Conservation (phyloP, 1,284 basidiomycete genomes). For the Sporisorium graminicola region DNA sequence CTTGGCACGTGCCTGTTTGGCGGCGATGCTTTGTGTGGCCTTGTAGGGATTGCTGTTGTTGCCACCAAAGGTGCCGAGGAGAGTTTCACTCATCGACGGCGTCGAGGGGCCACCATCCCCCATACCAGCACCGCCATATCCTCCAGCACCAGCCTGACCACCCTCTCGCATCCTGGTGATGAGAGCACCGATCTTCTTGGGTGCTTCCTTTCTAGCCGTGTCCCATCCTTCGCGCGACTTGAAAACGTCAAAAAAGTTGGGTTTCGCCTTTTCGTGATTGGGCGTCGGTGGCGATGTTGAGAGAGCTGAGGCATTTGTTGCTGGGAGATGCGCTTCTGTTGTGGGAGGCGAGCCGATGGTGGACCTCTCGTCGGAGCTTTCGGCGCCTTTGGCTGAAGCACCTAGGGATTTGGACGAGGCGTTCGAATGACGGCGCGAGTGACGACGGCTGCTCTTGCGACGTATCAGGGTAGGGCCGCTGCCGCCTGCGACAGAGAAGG, state of each 20-base stretch:
- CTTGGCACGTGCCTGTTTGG: slow-evolving; percentile 61
- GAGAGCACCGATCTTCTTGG: slow-evolving; percentile 65
- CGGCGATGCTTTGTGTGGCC: slow-evolving; percentile 53
- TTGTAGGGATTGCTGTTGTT: slow-evolving; percentile 36
- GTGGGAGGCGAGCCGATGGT: slow-evolving; percentile 31
- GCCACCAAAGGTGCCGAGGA: slow-evolving; percentile 33
- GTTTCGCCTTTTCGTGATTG: slow-evolving; percentile 25
- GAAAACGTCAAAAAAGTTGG: slow-evolving; percentile 61
- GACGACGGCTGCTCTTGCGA: slow-evolving; percentile 37
- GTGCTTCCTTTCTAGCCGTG: slow-evolving; percentile 61
- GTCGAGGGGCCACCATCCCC: slow-evolving; percentile 22
- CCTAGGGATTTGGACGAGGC: slow-evolving; percentile 27
- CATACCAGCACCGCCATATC: slow-evolving; percentile 5
- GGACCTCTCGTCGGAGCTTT: slow-evolving; percentile 38
- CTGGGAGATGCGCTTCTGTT: slow-evolving; percentile 14
- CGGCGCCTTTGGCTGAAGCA: slow-evolving; percentile 17
- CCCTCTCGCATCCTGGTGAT: slow-evolving; percentile 65
- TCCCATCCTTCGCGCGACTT: slow-evolving; percentile 66
- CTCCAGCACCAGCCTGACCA: slow-evolving; percentile 21
- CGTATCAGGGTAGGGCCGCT: slow-evolving; percentile 18
- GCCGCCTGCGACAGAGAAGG: slow-evolving; percentile 5
- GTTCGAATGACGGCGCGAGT: slow-evolving; percentile 34
- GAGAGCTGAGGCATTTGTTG: slow-evolving; percentile 2
- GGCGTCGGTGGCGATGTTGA: slow-evolving; percentile 35
- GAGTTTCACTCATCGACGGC: slow-evolving; percentile 33